Evolutionary conservation across 2,329 filamentous ascomycete genomes (phyloP).

Genomic region (Mariannaea sp.): DNA sequence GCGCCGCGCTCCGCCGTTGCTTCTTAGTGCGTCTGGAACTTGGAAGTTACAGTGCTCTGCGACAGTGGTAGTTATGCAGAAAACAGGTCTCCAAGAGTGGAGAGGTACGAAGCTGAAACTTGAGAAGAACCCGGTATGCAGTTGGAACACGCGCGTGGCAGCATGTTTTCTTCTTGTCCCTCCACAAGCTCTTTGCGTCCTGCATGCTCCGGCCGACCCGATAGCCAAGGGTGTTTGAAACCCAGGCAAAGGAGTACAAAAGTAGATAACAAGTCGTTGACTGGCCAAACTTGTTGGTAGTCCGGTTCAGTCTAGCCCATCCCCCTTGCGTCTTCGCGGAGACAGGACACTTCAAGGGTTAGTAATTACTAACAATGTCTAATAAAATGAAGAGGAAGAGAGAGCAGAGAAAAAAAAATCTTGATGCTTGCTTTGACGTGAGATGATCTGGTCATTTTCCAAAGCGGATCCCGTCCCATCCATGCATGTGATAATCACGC

Average conservation of each 20-base stretch:
- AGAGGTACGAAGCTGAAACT: slow-evolving; percentile 2
- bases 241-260: too few relatives aligned
- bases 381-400: too few relatives aligned
- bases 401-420: too few relatives aligned
- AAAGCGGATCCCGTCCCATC: slow-evolving; percentile 18
- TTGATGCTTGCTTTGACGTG: slow-evolving; percentile 35
- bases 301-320: too few relatives aligned
- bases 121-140: background rate
- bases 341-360: too few relatives aligned
- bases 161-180: slow-evolving; percentile 4
- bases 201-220: slow-evolving; percentile 19
- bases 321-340: too few relatives aligned
- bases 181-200: background rate
- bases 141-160: background rate
- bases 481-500: slow-evolving; percentile 39
- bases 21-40: background rate
- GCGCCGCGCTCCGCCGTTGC: background rate
- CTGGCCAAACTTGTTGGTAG: too few relatives aligned
- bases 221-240: slow-evolving; percentile 12
- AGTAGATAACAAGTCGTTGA: too few relatives aligned
- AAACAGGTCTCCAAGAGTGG: too few relatives aligned
- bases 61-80: too few relatives aligned
- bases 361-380: too few relatives aligned
- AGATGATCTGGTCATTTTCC: slow-evolving; percentile 37
- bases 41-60: background rate